Conservation (phyloP, 202 grass and related monocot genomes). For the Hordeum pubiflorum region DNA sequence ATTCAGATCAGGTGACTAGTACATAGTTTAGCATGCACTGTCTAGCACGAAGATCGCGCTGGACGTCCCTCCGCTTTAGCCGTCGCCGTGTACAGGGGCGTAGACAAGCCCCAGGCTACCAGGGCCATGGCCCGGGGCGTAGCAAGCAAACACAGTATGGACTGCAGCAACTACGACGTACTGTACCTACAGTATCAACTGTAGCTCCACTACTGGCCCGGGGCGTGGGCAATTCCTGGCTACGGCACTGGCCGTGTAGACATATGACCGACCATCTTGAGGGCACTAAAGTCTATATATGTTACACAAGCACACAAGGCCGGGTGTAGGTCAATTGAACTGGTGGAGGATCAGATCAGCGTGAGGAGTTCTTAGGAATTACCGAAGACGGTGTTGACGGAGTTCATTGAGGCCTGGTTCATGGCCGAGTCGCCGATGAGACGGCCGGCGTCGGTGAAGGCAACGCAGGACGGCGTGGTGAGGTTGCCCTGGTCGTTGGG, state of each 20-base stretch:
- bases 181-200: too few relatives aligned
- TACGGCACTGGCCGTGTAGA: background rate
- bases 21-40: background rate
- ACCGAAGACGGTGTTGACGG: conserved; percentile 70
- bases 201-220: too few relatives aligned
- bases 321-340: background rate
- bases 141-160: too few relatives aligned
- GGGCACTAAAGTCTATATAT: background rate
- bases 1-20: background rate
- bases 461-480: too few relatives aligned
- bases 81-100: background rate
- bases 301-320: background rate
- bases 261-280: background rate
- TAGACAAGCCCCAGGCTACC: too few relatives aligned
- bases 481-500: too few relatives aligned
- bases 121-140: too few relatives aligned
- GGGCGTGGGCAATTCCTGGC: too few relatives aligned
- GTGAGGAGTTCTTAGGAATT: background rate
- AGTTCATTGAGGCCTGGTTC: conserved; percentile 85
- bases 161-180: too few relatives aligned
- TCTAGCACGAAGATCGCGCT: background rate
- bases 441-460: background rate
- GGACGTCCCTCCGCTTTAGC: background rate
- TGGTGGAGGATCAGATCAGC: background rate
- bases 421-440: conserved; percentile 61